Evolutionary conservation across 352 stramenopile species (phyloP).

Genomic region (Phytophthora pluvialis): DNA sequence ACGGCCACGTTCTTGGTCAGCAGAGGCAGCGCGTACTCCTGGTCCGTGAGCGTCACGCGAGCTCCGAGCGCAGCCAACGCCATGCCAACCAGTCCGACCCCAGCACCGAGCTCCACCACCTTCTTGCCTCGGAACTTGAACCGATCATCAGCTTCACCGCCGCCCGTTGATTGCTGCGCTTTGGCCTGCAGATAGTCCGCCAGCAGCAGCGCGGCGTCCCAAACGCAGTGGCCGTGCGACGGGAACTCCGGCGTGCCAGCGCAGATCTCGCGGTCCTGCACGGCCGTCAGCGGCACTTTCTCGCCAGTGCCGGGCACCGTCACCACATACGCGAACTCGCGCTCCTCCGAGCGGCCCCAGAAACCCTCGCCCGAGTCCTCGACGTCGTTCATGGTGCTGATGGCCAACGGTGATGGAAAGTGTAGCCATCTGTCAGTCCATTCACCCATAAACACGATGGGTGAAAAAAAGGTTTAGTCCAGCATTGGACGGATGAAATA

Average conservation of each 20-base stretch:
- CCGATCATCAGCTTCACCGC: background rate
- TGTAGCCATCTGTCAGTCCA: constrained; percentile 18
- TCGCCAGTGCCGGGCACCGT: background rate
- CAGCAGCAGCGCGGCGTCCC: constrained; percentile 60
- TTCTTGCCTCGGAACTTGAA: constrained; percentile 34
- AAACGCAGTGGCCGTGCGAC: constrained; percentile 64
- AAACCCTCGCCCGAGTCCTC: constrained; percentile 26
- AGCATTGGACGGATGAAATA: too few relatives aligned
- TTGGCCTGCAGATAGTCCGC: constrained; percentile 52
- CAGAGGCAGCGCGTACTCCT: constrained; percentile 57
- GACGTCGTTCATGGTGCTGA: constrained; percentile 22
- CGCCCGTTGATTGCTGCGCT: background rate
- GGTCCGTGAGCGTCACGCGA: constrained; percentile 53
- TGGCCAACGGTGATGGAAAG: constrained; percentile 12
- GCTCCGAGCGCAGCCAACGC: constrained; percentile 48
- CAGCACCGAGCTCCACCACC: constrained; percentile 53
- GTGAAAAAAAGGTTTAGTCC: constrained; percentile 21
- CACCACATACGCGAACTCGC: constrained; percentile 47
- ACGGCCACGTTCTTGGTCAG: constrained; percentile 51
- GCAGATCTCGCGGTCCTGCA: constrained; percentile 48
- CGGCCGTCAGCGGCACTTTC: constrained; percentile 33
- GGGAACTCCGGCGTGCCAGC: constrained; percentile 42
- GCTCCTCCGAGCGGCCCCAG: constrained; percentile 43
- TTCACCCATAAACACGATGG: background rate
- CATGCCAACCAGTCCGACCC: constrained; percentile 62